phyloP scores from a whole-genome alignment of 2,329 filamentous ascomycete genomes.

The Xylariaceae sp. region DNA sequence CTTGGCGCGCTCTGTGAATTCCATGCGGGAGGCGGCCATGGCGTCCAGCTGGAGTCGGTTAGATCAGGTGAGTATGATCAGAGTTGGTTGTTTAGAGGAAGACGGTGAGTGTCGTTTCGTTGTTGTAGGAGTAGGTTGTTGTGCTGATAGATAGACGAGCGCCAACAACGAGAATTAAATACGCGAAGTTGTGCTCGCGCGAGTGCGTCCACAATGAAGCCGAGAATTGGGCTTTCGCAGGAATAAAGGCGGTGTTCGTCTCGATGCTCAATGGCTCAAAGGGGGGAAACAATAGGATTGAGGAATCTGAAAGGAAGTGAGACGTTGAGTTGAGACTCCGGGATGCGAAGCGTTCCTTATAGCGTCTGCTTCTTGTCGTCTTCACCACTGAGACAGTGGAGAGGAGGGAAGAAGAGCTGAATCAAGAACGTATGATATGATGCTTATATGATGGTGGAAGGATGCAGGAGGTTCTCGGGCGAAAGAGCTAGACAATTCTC shows the following conservation, averaged over 20 bases:
- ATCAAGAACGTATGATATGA: conserved; percentile 11
- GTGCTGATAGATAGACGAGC: background rate
- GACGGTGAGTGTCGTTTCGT: no score
- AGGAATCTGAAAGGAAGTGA: background rate
- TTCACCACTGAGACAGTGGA: conserved; percentile 3
- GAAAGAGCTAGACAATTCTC: conserved; percentile 24
- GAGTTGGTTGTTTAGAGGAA: conserved; percentile 5
- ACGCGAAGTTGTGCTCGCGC: background rate
- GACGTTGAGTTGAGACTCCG: conserved; percentile 4
- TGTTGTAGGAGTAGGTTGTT: conserved; percentile 2
- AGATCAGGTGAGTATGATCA: conserved; percentile 5
- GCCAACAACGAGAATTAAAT: background rate
- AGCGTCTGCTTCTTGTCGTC: no score
- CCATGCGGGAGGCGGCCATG: conserved; percentile 72
- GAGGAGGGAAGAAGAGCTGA: conserved; percentile 1
- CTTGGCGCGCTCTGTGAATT: conserved; percentile 90
- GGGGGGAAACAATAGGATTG: background rate
- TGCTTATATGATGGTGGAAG: conserved; percentile 14
- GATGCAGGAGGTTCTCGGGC: conserved; percentile 11
- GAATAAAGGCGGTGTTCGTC: no score
- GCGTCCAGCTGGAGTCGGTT: conserved; percentile 27
- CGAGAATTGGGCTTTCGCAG: no score
- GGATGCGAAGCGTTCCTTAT: background rate
- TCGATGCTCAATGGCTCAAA: background rate
- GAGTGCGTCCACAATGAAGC: background rate